Conservation (phyloP, 2,329 filamentous ascomycete genomes). For the Aspergillus felis region DNA sequence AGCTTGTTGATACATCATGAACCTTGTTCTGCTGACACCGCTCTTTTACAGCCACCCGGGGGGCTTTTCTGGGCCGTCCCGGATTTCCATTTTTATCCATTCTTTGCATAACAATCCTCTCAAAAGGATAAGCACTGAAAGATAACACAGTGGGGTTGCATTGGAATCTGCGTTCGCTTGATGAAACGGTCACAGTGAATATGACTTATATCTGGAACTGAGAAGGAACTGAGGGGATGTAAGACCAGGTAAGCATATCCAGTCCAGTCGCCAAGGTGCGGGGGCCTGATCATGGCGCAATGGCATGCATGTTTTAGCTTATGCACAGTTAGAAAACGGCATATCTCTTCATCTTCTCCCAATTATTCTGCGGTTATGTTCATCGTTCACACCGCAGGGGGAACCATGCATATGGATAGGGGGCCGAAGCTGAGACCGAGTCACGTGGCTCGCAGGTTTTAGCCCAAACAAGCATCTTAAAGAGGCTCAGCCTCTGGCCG, state of each 20-base stretch:
- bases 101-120: neutral
- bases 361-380: neutral
- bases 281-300: neutral
- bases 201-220: neutral
- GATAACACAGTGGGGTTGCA: neutral
- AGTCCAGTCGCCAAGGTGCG: neutral
- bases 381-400: neutral
- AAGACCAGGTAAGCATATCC: neutral
- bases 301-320: neutral
- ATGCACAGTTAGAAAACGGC: neutral
- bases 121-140: neutral
- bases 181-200: neutral
- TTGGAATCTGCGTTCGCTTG: neutral
- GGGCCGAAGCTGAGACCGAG: neutral
- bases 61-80: neutral
- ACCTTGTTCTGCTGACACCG: neutral
- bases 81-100: neutral
- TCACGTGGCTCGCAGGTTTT: too few species aligned
- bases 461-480: too few species aligned
- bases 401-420: neutral
- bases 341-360: neutral
- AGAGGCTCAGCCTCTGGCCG: neutral
- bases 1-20: neutral
- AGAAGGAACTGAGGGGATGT: neutral
- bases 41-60: neutral